Evolutionary conservation across 78 protist species (phyloP).

Genomic region (Dictyostelium firmibasis): DNA sequence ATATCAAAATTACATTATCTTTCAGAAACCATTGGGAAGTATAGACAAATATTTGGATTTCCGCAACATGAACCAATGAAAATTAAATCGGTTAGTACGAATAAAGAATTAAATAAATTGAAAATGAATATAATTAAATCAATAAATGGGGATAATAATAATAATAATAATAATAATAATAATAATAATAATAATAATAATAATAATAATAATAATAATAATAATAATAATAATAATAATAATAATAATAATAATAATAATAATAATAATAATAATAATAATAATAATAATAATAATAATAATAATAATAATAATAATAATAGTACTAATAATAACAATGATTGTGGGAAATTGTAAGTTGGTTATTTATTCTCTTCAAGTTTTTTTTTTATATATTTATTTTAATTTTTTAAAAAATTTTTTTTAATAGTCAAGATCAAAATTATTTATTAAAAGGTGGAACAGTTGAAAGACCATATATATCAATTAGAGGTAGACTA

Average conservation of each 20-base stretch:
- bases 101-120: not conserved
- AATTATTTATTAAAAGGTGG: not conserved
- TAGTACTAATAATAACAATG: too few relatives aligned
- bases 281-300: too few relatives aligned
- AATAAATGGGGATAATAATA: not conserved
- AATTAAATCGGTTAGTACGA: not conserved
- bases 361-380: too few relatives aligned
- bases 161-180: too few relatives aligned
- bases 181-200: too few relatives aligned
- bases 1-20: not conserved
- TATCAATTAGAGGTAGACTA: not conserved
- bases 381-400: too few relatives aligned
- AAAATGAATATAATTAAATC: not conserved
- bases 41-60: not conserved
- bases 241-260: too few relatives aligned
- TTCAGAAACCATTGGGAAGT: not conserved
- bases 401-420: not conserved
- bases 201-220: too few relatives aligned
- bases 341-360: not conserved
- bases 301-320: too few relatives aligned
- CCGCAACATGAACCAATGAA: conserved; percentile 3
- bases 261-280: too few relatives aligned
- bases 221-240: too few relatives aligned
- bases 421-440: not conserved
- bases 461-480: not conserved